A percentile compares a stretch with the other conserved stretches of the same genome.
Conservation (phyloP, 768 basidiomycete species). For the Leucocoprinus leucothites region DNA sequence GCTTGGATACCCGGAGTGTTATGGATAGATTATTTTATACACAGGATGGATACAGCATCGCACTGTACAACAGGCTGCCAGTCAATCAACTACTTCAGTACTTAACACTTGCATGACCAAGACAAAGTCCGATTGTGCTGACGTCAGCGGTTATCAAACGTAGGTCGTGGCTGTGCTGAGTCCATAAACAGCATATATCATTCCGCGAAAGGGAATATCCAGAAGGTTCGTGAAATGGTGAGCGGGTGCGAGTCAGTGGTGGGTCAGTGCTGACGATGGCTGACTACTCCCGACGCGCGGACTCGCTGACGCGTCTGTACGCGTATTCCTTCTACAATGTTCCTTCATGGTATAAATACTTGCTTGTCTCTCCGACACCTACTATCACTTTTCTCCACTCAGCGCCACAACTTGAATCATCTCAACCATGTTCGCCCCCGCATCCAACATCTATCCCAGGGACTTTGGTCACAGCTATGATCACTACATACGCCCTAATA, state of each 20-base stretch:
- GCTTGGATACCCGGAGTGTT: no score
- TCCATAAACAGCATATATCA: neutral
- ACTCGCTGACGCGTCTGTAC: conserved; percentile 7
- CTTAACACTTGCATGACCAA: no score
- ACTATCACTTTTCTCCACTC: no score
- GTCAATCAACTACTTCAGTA: neutral
- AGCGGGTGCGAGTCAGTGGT: neutral
- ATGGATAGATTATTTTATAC: neutral
- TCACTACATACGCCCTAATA: neutral
- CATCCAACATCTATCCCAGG: neutral
- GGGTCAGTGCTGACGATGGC: neutral
- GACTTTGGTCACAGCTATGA: neutral
- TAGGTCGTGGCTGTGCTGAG: neutral
- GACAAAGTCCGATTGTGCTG: neutral
- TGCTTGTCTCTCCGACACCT: neutral
- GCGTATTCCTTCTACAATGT: neutral
- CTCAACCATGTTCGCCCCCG: neutral
- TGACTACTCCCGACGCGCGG: conserved; percentile 11
- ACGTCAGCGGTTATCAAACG: neutral
- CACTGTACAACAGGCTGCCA: neutral
- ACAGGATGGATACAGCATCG: neutral
- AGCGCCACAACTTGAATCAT: neutral
- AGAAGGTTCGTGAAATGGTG: conserved; percentile 3
- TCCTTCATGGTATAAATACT: neutral
- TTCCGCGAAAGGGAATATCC: conserved; percentile 8